A percentile compares a stretch with the other conserved stretches of the same genome.
Evolutionary conservation across 257 asterid species (phyloP).

Genomic region (Parsonsia alboflavescens): DNA sequence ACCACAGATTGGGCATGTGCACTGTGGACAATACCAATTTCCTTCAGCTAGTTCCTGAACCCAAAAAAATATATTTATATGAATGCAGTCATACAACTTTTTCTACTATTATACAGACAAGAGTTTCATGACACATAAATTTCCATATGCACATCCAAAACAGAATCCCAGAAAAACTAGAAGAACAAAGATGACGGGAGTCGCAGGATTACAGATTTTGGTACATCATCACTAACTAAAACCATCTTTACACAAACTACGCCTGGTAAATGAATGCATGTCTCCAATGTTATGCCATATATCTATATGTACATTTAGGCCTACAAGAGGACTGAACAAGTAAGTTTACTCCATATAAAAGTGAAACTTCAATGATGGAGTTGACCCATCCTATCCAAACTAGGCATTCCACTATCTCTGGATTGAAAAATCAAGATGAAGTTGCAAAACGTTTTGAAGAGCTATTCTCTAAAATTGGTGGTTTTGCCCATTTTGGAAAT

Average conservation of each 20-base stretch:
- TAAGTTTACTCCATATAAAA: neutral
- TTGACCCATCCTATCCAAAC: neutral
- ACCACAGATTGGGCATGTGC: slow-evolving; percentile 85
- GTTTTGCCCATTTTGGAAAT: neutral
- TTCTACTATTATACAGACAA: neutral
- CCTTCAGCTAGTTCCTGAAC: slow-evolving; percentile 96
- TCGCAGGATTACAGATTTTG: neutral
- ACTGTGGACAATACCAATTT: slow-evolving; percentile 94
- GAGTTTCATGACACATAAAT: neutral
- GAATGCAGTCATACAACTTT: neutral
- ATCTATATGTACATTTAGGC: too few relatives aligned
- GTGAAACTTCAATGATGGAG: neutral
- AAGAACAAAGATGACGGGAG: neutral
- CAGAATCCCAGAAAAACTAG: neutral
- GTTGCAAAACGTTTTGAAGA: neutral
- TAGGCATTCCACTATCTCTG: neutral
- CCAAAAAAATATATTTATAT: slow-evolving; percentile 12
- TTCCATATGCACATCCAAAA: neutral
- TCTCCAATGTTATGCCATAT: neutral
- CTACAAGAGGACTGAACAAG: neutral
- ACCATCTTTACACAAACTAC: neutral
- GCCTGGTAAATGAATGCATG: neutral
- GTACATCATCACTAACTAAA: neutral
- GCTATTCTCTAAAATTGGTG: neutral
- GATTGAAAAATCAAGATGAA: neutral